A percentile compares a stretch with the other conserved stretches of the same genome.
Evolutionary conservation across 768 basidiomycete species (phyloP).

Genomic region (Termitomyces sp.): DNA sequence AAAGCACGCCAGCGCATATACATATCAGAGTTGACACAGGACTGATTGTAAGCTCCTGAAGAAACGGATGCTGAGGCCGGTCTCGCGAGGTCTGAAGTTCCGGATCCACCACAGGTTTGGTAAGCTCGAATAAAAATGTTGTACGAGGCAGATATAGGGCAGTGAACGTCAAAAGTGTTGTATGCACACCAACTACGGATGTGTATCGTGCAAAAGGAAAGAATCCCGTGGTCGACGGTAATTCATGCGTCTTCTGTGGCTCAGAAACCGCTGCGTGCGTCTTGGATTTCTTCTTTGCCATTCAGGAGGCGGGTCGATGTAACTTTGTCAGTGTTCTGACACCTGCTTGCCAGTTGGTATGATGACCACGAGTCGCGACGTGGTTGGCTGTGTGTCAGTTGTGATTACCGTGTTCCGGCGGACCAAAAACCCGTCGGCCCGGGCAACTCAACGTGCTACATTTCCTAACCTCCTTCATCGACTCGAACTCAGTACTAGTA

Average conservation of each 20-base stretch:
- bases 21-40: conserved; percentile 58
- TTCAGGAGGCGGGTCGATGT: not conserved
- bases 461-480: too few species aligned
- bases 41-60: conserved; percentile 60
- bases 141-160: conserved; percentile 71
- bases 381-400: not conserved
- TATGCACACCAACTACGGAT: conserved; percentile 65
- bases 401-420: not conserved
- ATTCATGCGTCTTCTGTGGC: not conserved
- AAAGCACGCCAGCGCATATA: conserved; percentile 46
- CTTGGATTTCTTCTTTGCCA: conserved; percentile 6
- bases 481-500: too few species aligned
- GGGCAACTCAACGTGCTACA: too few species aligned
- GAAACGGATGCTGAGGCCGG: conserved; percentile 67
- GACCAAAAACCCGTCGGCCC: not conserved
- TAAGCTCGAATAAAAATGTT: conserved; percentile 38
- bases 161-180: conserved; percentile 60
- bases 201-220: conserved; percentile 49
- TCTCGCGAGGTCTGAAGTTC: conserved; percentile 42
- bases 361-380: not conserved
- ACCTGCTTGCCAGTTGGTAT: not conserved
- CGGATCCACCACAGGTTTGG: conserved; percentile 25
- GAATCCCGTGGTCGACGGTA: conserved; percentile 2
- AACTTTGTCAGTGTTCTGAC: too few species aligned
- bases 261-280: not conserved